Evolutionary conservation across 257 asterid genomes (phyloP), one percentile per base, ranked within the genome.

Genomic region (Jasminum sambac): DNA sequence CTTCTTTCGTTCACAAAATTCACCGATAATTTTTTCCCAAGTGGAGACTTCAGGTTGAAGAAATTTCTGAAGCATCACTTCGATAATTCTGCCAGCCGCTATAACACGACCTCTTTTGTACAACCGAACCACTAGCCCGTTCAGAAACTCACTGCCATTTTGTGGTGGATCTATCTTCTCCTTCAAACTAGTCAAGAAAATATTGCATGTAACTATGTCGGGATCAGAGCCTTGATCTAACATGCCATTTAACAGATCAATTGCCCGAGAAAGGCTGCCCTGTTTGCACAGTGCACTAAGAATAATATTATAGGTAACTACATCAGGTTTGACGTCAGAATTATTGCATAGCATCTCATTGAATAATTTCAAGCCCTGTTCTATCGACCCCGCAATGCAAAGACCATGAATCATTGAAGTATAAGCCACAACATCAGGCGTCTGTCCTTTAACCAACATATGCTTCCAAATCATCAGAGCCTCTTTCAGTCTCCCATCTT

Each of bases 361-460:
- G 71, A 89, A 91, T 75, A 95, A 84, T 79, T 79, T 76, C 73
- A 91, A 84, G 46, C 95, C 99, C 81, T 88, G 89, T 40, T 87
- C 83, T 67, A 84, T 79, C 19, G 68, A 88, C 34, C 97, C 98
- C 9, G 74, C 87, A 63, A 70, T 79, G 82, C 97, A 91, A 41
- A 89, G 87, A 50, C 98, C 98, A 39, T 88, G 88, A 41, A 95
- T 91, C 89, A 95, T 85, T 58, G 98, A 91, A 80, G 82, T 89
- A 79, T 91, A 91, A 66, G 97, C 85, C 74, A 95, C 96, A 11
- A 76, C 88, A 76, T 95, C 99, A 39, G 92, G 92, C 58, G 71
- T 75, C 55, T 81, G 72, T 60, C 96, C 98, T 79, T 81, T 95
- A 59, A 86, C 78, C 77, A 88, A 67, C 77, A 95, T 81, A 12